Base-by-base conservation (phyloP, 78 protist species). In the Cavenderia fasciculata region DNA sequence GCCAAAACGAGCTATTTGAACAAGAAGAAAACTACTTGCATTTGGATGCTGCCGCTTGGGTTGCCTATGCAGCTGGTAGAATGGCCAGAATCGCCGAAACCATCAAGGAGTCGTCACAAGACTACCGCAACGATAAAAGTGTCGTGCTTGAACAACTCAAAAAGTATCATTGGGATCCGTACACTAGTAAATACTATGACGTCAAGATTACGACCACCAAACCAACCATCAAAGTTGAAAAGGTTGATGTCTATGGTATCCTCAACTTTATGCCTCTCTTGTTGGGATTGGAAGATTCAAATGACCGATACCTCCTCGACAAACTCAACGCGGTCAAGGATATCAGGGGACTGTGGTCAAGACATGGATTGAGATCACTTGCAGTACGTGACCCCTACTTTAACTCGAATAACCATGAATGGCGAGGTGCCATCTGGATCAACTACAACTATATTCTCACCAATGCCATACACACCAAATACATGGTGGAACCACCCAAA, bases 371-470 rank as follows among this genome's bases (percentile, higher is more conserved):
- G 43, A 36, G 75, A 52, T 92, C 86, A 71, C 40, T 97, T 33
- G 65, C 96, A 14, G 2, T 27, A 4, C 4, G 41, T 0, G 96
- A 95, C 29, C 44, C 62, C n/a, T n/a, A 59, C 31, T 95, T 47
- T 65, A 84, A 96, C 31, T 87, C 85, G 6, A 38, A 77, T 19
- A 96, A 87, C 46, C 87, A 95, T 71, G 95, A 97, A 87, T 98
- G 99, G 99, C 59, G 97, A 5, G 99, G 99, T 1, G 85, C 98
- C 0, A 73, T 98, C 43, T 97, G 99, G 99, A 49, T 98, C 57
- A 97, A 97, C 88, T 31, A 97, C 73, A 97, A 98, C 88, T 98
- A 97, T 88, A 41, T 97, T 14, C 72, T 76, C n/a, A 25, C 27
- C 57, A 25, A 57, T 7, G 12, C 85, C 27, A 14, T 70, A 43